Evolutionary conservation across 257 asterid species (phyloP).

Genomic region (Petunia axillaris): DNA sequence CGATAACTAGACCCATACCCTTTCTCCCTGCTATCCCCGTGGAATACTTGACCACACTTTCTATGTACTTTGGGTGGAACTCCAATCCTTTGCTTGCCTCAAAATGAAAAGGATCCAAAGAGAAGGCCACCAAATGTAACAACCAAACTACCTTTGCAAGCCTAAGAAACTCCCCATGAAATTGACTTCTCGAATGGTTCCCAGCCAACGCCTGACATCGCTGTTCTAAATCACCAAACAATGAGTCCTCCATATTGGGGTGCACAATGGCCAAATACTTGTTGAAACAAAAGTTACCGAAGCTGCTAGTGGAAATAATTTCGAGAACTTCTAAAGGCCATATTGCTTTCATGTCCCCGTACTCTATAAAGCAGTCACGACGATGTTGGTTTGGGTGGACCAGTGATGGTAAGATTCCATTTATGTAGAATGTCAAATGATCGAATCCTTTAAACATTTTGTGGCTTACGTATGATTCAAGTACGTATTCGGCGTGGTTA

Average conservation of each 20-base stretch:
- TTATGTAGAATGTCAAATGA: constrained; percentile 94
- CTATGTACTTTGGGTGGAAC: constrained; percentile 85
- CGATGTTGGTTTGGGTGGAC: constrained; percentile 34
- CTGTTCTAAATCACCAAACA: constrained; percentile 40
- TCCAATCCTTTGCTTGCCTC: constrained; percentile 87
- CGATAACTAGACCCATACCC: constrained; percentile 56
- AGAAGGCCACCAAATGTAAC: constrained; percentile 82
- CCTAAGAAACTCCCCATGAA: constrained; percentile 72
- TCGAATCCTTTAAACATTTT: constrained; percentile 92
- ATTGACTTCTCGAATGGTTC: constrained; percentile 81
- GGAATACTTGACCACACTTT: constrained; percentile 64
- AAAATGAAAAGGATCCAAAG: constrained; percentile 71
- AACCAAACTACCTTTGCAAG: constrained; percentile 38
- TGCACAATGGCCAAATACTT: constrained; percentile 79
- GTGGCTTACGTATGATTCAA: constrained; percentile 77
- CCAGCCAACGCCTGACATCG: constrained; percentile 72
- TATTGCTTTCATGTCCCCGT: constrained; percentile 89
- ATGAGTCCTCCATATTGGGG: constrained; percentile 94
- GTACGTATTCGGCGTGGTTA: constrained; percentile 76
- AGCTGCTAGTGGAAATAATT: constrained; percentile 81
- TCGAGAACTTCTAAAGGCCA: constrained; percentile 80
- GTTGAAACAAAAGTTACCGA: constrained; percentile 36
- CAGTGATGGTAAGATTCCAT: constrained; percentile 83
- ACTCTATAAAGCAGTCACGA: constrained; percentile 81
- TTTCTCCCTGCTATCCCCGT: constrained; percentile 42